phyloP scores from a whole-genome alignment of 2,329 filamentous ascomycete genomes.

The Exophiala alcalophila region DNA sequence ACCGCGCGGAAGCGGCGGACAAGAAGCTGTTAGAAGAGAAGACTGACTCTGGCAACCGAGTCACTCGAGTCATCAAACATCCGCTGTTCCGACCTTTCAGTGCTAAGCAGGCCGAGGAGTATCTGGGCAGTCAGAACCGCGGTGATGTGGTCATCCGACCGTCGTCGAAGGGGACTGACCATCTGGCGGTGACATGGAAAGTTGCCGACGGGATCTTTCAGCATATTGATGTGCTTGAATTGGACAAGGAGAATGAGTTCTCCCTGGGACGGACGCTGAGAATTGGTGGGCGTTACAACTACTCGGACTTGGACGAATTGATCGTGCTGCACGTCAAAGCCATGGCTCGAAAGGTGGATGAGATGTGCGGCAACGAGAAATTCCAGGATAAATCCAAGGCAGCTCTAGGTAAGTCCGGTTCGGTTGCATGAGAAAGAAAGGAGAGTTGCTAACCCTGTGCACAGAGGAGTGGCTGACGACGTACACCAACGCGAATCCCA shows the following conservation, averaged over 20 bases:
- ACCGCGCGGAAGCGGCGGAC: constrained; percentile 73
- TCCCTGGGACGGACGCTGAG: constrained; percentile 82
- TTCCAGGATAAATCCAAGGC: constrained; percentile 77
- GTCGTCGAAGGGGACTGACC: constrained; percentile 91
- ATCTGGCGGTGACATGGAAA: constrained; percentile 97
- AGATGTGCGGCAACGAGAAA: constrained; percentile 92
- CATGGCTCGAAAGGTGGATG: constrained; percentile 96
- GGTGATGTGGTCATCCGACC: constrained; percentile 94
- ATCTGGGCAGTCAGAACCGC: constrained; percentile 75
- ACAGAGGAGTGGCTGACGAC: constrained; percentile 92
- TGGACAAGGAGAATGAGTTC: constrained; percentile 97
- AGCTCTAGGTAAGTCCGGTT: constrained; percentile 70
- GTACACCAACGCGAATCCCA: constrained; percentile 94
- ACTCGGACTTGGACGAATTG: constrained; percentile 93
- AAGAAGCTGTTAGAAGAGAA: constrained; percentile 81
- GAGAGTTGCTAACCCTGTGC: constrained; percentile 5
- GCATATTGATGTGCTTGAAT: constrained; percentile 93
- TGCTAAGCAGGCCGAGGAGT: constrained; percentile 87
- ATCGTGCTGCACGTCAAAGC: constrained; percentile 97
- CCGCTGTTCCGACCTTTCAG: constrained; percentile 94
- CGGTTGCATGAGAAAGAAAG: constrained; percentile 5
- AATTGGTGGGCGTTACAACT: constrained; percentile 83
- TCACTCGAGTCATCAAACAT: constrained; percentile 95
- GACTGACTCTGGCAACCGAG: constrained; percentile 78
- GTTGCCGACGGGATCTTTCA: constrained; percentile 94